phyloP scores from a whole-genome alignment of 1,284 basidiomycete genomes.

The Fistulina hepatica region DNA sequence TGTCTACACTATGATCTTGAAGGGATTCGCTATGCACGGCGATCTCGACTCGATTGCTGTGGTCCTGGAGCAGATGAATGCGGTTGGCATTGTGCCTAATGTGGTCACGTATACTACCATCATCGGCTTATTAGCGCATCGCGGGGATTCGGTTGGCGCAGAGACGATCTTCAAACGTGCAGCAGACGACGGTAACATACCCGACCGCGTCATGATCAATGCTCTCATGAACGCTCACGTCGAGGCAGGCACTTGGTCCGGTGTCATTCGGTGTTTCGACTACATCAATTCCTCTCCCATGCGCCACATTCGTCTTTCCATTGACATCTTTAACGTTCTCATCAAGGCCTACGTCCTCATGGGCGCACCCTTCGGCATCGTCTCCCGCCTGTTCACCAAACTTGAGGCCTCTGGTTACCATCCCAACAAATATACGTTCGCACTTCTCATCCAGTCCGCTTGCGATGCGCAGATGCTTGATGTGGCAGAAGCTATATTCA shows the following conservation, averaged over 20 bases:
- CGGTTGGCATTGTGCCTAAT: constrained; percentile 37
- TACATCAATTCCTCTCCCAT: constrained; percentile 40
- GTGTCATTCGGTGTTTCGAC: constrained; percentile 63
- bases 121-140: constrained; percentile 56
- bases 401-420: constrained; percentile 39
- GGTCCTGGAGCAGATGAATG: constrained; percentile 57
- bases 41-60: constrained; percentile 45
- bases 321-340: constrained; percentile 67
- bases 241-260: constrained; percentile 70
- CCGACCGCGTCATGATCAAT: constrained; percentile 55
- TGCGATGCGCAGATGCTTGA: constrained; percentile 66
- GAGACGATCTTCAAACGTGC: constrained; percentile 60
- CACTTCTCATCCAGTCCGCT: constrained; percentile 75
- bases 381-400: constrained; percentile 54
- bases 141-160: constrained; percentile 58
- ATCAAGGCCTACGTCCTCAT: constrained; percentile 81
- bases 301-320: constrained; percentile 31
- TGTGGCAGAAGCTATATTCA: constrained; percentile 58
- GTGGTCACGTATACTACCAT: constrained; percentile 57
- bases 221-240: constrained; percentile 80
- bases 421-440: constrained; percentile 63
- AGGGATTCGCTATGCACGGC: constrained; percentile 45
- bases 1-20: constrained; percentile 53
- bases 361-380: constrained; percentile 63
- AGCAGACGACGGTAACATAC: constrained; percentile 45